phyloP scores from a whole-genome alignment of 768 basidiomycete genomes.

The Amanita subjunquillea region DNA sequence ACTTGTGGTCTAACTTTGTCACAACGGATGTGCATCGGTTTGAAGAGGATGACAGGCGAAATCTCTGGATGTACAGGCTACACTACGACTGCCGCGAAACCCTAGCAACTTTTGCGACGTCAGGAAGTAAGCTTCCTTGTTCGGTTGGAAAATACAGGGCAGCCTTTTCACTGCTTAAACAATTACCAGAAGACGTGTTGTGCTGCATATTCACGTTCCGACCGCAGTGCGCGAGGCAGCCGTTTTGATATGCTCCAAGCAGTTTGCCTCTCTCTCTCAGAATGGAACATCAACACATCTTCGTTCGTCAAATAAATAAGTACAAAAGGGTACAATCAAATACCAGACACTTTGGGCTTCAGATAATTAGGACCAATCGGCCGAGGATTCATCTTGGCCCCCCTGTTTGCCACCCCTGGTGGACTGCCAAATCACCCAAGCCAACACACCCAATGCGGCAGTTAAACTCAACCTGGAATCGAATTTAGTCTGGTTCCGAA shows the following conservation, averaged over 20 bases:
- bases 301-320: constrained; percentile 1
- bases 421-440: constrained; percentile 46
- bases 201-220: neutral
- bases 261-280: neutral
- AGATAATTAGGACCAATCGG: neutral
- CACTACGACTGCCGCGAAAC: too few relatives aligned
- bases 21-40: too few relatives aligned
- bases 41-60: too few relatives aligned
- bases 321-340: neutral
- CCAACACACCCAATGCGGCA: constrained; percentile 32
- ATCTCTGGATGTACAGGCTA: too few relatives aligned
- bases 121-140: too few relatives aligned
- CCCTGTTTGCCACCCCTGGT: constrained; percentile 21
- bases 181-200: neutral
- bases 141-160: neutral
- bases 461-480: constrained; percentile 33
- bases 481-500: neutral
- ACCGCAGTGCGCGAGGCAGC: neutral
- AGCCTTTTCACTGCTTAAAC: neutral
- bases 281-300: neutral
- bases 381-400: neutral
- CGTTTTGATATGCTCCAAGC: too few relatives aligned
- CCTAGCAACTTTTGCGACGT: too few relatives aligned
- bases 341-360: neutral
- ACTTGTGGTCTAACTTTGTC: too few relatives aligned